A percentile compares a stretch with the other conserved stretches of the same genome.
These are phyloP conservation scores for Ceratocystis destructans DNA, from an alignment of 2,329 filamentous ascomycete genomes.

Conservation along the genomic window DNA sequence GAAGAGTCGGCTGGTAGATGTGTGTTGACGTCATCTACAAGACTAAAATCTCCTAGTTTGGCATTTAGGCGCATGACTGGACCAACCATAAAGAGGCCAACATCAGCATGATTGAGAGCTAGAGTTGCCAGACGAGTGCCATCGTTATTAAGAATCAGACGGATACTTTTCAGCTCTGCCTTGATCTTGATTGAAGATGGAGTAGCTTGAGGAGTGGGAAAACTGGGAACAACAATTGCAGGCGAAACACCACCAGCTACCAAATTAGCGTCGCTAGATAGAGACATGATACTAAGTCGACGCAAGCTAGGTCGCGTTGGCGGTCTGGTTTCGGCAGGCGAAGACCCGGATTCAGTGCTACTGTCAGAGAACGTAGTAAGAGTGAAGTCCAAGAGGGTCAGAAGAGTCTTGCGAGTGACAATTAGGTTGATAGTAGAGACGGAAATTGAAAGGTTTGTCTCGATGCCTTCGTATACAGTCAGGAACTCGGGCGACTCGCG, in stretches of 20 bases:
- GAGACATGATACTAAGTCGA: slow-evolving; percentile 16
- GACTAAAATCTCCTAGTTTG: slow-evolving; percentile 69
- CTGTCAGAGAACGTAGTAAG: slow-evolving; percentile 73
- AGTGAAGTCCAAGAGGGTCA: slow-evolving; percentile 89
- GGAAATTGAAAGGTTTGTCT: slow-evolving; percentile 79
- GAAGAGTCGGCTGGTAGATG: slow-evolving; percentile 71
- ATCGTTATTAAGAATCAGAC: slow-evolving; percentile 92
- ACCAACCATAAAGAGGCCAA: slow-evolving; percentile 75
- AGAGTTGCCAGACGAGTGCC: slow-evolving; percentile 87
- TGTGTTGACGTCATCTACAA: slow-evolving; percentile 88
- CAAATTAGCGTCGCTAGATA: slow-evolving; percentile 10
- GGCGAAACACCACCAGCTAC: slow-evolving; percentile 1
- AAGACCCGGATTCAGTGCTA: slow-evolving; percentile 23
- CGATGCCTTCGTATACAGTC: slow-evolving; percentile 80
- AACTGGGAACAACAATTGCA: slow-evolving; percentile 20
- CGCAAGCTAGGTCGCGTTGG: slow-evolving; percentile 11
- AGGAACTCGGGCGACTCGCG: slow-evolving; percentile 85
- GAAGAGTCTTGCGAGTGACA: slow-evolving; percentile 79
- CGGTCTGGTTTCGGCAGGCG: slow-evolving; percentile 23
- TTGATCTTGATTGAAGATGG: slow-evolving; percentile 79
- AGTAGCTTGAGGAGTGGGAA: background rate
- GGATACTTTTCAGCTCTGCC: slow-evolving; percentile 82
- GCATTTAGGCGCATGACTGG: slow-evolving; percentile 79
- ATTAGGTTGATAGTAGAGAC: slow-evolving; percentile 94
- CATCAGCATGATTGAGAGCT: slow-evolving; percentile 81